phyloP scores from a whole-genome alignment of 176 grass and related monocot species.

The Zea mays region DNA sequence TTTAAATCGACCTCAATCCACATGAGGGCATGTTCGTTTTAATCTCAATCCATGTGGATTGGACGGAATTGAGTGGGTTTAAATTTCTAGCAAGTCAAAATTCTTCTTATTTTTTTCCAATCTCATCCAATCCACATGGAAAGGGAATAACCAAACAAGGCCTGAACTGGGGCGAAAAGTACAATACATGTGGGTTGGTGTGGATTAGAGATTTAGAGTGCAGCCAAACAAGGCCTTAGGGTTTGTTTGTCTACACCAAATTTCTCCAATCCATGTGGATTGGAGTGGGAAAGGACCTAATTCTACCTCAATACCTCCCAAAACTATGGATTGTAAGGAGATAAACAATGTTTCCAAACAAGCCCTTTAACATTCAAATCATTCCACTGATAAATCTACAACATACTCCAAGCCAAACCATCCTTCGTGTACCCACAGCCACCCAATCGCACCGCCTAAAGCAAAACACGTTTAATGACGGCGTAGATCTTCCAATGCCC shows the following conservation, averaged over 20 bases:
- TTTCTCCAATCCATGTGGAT: neutral
- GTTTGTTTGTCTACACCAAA: neutral
- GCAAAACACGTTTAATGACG: neutral
- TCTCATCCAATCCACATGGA: too few species aligned
- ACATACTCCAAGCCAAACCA: neutral
- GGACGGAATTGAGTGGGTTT: too few species aligned
- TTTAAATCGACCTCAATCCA: too few species aligned
- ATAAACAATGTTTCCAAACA: neutral
- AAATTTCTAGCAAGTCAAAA: too few species aligned
- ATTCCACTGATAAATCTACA: neutral
- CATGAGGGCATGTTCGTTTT: too few species aligned
- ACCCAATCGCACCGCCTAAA: neutral
- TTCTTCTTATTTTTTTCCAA: too few species aligned
- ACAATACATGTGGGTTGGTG: too few species aligned
- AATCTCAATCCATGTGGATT: too few species aligned
- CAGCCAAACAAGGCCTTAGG: too few species aligned
- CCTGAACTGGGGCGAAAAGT: too few species aligned
- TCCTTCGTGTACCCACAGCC: neutral
- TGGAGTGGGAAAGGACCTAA: neutral
- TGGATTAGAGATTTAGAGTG: too few species aligned
- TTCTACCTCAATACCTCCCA: neutral
- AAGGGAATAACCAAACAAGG: too few species aligned
- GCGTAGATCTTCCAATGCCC: constrained; percentile 25
- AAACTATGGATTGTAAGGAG: neutral
- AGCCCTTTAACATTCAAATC: constrained; percentile 9